Evolutionary conservation across 768 basidiomycete genomes (phyloP).

Genomic region (Termitomyces sp.): DNA sequence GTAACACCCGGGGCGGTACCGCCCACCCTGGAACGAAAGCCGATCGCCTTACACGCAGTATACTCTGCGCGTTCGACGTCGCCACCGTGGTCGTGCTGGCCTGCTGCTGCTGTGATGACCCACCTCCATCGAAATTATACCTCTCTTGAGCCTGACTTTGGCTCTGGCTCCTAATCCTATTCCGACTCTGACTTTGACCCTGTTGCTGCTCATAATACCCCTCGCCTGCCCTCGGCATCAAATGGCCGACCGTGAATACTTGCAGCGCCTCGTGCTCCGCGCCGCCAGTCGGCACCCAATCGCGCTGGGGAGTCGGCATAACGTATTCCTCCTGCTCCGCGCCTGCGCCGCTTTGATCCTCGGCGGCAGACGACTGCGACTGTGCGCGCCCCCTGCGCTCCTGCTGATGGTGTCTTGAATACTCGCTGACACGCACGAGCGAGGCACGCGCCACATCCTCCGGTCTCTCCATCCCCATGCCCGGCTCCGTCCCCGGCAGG

Average conservation of each 20-base stretch:
- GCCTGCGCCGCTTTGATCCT: neutral
- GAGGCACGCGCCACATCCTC: slow-evolving; percentile 56
- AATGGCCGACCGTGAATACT: slow-evolving; percentile 76
- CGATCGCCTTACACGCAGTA: slow-evolving; percentile 64
- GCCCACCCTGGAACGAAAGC: slow-evolving; percentile 90
- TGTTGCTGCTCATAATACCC: neutral
- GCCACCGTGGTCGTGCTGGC: neutral
- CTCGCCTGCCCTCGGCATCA: slow-evolving; percentile 46
- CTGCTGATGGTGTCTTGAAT: slow-evolving; percentile 43
- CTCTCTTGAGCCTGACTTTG: slow-evolving; percentile 24
- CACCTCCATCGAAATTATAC: neutral
- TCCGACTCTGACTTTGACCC: neutral
- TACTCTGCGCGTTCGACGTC: neutral
- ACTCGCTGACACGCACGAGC: slow-evolving; percentile 75
- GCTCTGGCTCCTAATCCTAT: neutral
- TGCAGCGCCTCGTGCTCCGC: slow-evolving; percentile 60
- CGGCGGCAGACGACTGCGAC: neutral
- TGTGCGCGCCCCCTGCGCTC: neutral
- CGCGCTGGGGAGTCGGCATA: slow-evolving; percentile 10
- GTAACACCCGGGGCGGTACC: slow-evolving; percentile 81
- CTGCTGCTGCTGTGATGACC: neutral
- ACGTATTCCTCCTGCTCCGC: slow-evolving; percentile 16
- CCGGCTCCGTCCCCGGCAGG: neutral
- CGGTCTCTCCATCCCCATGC: slow-evolving; percentile 28
- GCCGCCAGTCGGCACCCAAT: neutral